Evolutionary conservation across 768 basidiomycete genomes (phyloP), one percentile per base, ranked within the genome.

Genomic region (Fomitopsis serialis): DNA sequence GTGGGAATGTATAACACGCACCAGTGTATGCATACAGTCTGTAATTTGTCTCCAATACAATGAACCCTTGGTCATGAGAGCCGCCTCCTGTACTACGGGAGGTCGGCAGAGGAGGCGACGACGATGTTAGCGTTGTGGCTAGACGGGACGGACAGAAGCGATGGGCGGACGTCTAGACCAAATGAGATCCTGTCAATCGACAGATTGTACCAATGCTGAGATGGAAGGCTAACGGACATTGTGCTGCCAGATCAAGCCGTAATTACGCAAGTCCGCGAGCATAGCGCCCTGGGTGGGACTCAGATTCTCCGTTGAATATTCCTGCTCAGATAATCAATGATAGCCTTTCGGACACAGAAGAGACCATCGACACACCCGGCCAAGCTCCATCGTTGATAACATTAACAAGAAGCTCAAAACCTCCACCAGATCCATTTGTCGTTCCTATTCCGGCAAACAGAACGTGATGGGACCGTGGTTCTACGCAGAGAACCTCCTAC

Each of bases 41-140:
- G 74, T 98, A 98, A 73, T 99, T 98, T 19, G 97, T 98, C 74
- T 99, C 97, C 42, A 99, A 78, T 60, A 98, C 85, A 61, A 98
- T 87, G 74, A 97, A 98, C 13, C 95, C 92, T 68, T 96, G 84
- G 64, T 77, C 71, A 59, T 84, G 76, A 29, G 79, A 78, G 43
- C 79, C 80, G 45, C 76, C 75, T 27, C 77, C 77, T 11, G 82
- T 74, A 52, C 67, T 68, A 50, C 75, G 74, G 42, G 80, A 79
- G 50, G 81, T 83, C 55, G 87, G 87, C 63, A 91, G 74, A 6
- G 86, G 84, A 25, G 91, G 87, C 22, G 89, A 85, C 48, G 91
- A 92, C 15, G 94, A 96, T 45, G 96, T 97, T 59, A 98, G 73
- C 2, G 94, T 95, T 1, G 96, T 97, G 13, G 96, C 87, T 52